Conservation (phyloP, 495 filamentous ascomycete species). For the Penicillium salamii region DNA sequence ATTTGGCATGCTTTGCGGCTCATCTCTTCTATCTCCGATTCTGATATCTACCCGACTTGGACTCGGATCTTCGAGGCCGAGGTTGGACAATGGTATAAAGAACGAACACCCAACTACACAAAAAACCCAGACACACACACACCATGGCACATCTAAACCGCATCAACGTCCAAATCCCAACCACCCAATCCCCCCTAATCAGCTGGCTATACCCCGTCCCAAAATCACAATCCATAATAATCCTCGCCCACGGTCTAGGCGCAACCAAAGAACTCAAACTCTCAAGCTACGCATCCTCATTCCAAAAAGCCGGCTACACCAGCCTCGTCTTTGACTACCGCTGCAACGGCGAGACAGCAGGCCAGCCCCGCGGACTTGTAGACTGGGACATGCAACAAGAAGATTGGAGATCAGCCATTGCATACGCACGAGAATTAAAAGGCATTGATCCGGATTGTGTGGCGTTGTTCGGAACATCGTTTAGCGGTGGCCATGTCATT, state of each 20-base stretch:
- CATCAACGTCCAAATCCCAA: not conserved
- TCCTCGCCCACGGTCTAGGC: not conserved
- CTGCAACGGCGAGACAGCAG: not conserved
- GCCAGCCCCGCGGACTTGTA: not conserved
- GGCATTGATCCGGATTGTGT: not conserved
- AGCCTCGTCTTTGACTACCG: constrained; percentile 1
- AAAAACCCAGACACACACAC: not conserved
- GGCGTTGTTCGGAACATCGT: not conserved
- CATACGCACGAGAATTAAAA: not conserved
- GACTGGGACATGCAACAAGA: not conserved
- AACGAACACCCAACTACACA: too few relatives aligned
- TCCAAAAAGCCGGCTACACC: not conserved
- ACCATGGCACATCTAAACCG: too few relatives aligned
- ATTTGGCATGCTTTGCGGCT: too few relatives aligned
- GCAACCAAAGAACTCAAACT: not conserved
- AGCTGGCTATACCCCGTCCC: not conserved
- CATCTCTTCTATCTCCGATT: too few relatives aligned
- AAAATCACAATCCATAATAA: not conserved
- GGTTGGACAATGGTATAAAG: not conserved
- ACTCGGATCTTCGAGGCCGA: too few relatives aligned
- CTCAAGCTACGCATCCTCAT: not conserved
- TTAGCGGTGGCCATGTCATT: not conserved
- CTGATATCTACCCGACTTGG: too few relatives aligned
- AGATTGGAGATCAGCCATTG: constrained; percentile 2
- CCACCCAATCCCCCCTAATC: not conserved